Percentiles rank a stretch among this genome's conserved stretches.
Evolutionary conservation across 306 rosid species (phyloP).

Genomic region (Quercus suber): DNA sequence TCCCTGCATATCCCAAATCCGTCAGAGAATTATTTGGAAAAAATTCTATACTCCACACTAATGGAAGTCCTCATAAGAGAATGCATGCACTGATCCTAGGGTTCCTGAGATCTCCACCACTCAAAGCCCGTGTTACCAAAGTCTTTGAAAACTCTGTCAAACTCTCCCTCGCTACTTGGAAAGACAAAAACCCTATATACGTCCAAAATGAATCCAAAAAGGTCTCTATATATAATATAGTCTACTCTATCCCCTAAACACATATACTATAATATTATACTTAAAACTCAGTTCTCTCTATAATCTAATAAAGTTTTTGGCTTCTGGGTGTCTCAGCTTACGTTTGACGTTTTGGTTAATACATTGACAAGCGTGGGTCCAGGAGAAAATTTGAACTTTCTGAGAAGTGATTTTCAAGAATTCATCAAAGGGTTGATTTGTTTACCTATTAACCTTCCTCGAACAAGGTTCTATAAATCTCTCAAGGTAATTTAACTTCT

Average conservation of each 20-base stretch:
- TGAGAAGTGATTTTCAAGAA: conserved; percentile 69
- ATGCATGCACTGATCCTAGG: conserved; percentile 66
- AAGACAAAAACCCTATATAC: conserved; percentile 28
- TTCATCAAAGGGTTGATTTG: conserved; percentile 86
- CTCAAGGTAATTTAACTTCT: conserved; percentile 48
- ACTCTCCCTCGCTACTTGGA: conserved; percentile 58
- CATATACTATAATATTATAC: not conserved
- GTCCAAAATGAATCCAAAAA: conserved; percentile 71
- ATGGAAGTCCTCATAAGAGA: conserved; percentile 59
- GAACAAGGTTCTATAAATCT: conserved; percentile 80
- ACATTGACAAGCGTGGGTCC: conserved; percentile 75
- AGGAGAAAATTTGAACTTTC: conserved; percentile 63
- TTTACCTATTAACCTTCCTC: conserved; percentile 82
- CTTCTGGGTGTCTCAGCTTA: conserved; percentile 43
- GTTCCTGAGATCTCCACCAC: conserved; percentile 61
- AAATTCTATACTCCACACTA: conserved; percentile 64
- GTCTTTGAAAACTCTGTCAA: conserved; percentile 58
- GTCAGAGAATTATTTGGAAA: conserved; percentile 69
- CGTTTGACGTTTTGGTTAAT: conserved; percentile 67
- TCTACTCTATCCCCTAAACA: not conserved
- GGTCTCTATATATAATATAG: conserved; percentile 29
- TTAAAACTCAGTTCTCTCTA: not conserved
- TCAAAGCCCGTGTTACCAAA: conserved; percentile 64
- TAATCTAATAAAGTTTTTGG: not conserved
- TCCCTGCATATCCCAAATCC: conserved; percentile 96